Conservation (phyloP, 2,329 filamentous ascomycete species). For the Aphanocladium album region DNA sequence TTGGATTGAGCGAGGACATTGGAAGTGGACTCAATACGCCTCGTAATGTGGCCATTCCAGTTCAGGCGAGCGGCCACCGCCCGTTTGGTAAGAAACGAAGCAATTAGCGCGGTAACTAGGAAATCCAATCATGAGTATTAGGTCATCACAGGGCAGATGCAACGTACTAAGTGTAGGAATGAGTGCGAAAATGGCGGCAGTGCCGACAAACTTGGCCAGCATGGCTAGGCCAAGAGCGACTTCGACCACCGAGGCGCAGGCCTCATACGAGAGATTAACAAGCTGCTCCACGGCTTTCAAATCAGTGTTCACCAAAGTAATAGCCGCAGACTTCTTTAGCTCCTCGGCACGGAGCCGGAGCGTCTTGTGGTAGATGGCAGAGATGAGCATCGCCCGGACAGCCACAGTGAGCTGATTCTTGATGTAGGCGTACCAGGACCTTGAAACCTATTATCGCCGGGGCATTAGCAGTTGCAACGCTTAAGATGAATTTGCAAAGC, state of each 20-base stretch:
- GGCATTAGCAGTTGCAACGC: too few relatives aligned
- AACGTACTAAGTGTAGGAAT: neutral
- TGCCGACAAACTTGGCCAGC: neutral
- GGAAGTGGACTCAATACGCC: neutral
- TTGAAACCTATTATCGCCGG: neutral
- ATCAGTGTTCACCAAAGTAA: conserved; percentile 4
- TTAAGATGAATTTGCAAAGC: neutral
- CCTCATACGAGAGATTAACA: neutral
- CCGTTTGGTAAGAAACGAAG: neutral
- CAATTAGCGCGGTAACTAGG: neutral
- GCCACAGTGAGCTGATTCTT: neutral
- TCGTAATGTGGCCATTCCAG: neutral
- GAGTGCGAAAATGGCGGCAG: neutral
- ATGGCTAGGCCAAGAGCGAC: neutral
- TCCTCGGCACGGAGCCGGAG: neutral
- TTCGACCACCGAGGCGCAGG: neutral
- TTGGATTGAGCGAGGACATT: conserved; percentile 5
- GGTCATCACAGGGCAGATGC: too few relatives aligned
- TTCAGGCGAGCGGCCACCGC: neutral
- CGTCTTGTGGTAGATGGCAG: neutral
- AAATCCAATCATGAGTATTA: neutral
- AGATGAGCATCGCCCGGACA: neutral
- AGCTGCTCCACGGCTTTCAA: neutral
- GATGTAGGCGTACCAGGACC: neutral
- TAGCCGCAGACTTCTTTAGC: neutral